Conservation (phyloP, 495 filamentous ascomycete species). For the Aspergillus ostianus region DNA sequence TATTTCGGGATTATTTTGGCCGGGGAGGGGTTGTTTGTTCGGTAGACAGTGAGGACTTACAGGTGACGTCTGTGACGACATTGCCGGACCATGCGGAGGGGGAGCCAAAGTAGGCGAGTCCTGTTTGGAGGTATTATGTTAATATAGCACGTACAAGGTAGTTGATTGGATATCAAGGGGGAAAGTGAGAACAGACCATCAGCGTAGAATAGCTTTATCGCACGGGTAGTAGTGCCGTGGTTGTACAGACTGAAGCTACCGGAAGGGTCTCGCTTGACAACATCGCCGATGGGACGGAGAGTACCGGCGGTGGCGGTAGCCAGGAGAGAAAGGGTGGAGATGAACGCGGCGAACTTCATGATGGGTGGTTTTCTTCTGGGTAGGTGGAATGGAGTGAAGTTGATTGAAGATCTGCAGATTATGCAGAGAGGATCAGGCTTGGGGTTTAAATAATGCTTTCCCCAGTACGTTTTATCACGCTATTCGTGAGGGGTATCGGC, state of each 20-base stretch:
- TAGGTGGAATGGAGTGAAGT: no score
- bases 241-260: neutral
- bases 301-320: neutral
- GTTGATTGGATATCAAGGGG: no score
- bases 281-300: neutral
- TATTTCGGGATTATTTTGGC: no score
- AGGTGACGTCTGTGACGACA: neutral
- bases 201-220: neutral
- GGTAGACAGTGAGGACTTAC: no score
- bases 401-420: no score
- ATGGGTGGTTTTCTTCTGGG: no score
- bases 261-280: neutral
- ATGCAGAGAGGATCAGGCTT: no score
- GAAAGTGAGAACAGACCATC: neutral
- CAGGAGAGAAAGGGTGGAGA: neutral
- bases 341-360: neutral
- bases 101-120: neutral
- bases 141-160: no score
- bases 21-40: no score
- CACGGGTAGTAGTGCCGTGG: neutral
- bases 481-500: neutral
- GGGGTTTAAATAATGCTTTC: neutral
- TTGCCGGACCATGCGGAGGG: neutral
- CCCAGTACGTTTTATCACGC: no score
- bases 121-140: no score